Base-by-base conservation (phyloP, 1,139 yeast species). In the Trichomonascaceae sp. region DNA sequence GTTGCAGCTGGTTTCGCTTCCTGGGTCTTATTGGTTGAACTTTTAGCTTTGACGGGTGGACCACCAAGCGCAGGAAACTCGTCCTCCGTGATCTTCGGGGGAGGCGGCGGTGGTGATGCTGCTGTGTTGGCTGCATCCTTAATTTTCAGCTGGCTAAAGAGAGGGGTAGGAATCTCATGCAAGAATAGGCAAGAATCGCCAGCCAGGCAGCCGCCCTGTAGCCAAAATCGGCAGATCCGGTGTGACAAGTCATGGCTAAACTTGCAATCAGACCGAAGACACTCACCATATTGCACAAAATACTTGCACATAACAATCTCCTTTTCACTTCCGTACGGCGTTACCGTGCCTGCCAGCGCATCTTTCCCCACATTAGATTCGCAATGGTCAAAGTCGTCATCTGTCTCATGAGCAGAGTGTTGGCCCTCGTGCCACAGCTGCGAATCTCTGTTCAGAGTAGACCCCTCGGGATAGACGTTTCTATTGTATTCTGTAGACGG, bases 151-250 rank as follows among this genome's bases (percentile, higher is more conserved):
- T 45, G 38, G 3, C 44, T 42, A 9, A 43, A 26, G 5, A 54
- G 30, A 14, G 42, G 41, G 4, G 39, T 40, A 11, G 64, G 63
- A 6, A 59, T 44, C 16, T 52, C 49, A 38, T 64, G 69, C 31
- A 57, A 43, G 39, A 62, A 64, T 18, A 46, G 45, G 40, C 69
- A 64, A 4, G 38, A 35, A 6, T 52, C 56, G 8, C 67, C 68
- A 4, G 64, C 63, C 3, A 59, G 34, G 38, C 69, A 64, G 8
- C 47, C 46, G 2, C 65, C 65, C 27, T 56, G 59, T 3, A 64
- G 44, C 69, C 69, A 64, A 42, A 58, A 64, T 13, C 65, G 51
- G 37, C 69, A 64, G 5, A 60, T 55, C 16, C 63, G 45, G 15
- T 51, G 44, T 3, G 60, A 48, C 23, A 63, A 35, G 36, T 64